Conservation (phyloP, 2,329 filamentous ascomycete species). For the Biscogniauxia mediterranea region DNA sequence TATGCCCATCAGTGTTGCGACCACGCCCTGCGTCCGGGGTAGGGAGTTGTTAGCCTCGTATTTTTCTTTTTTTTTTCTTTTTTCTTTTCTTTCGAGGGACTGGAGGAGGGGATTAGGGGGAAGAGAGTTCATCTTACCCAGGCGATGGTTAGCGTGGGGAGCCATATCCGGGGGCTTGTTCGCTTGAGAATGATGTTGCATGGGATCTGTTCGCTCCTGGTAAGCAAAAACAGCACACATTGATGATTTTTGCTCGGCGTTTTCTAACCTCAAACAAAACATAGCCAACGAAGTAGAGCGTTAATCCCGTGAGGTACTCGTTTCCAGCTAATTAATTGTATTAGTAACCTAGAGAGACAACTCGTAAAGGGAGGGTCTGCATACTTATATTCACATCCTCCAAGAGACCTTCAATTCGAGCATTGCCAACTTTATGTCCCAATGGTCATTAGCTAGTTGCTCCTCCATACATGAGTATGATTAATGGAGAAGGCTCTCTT, state of each 20-base stretch:
- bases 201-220: conserved; percentile 42
- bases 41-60: neutral
- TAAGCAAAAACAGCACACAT: conserved; percentile 11
- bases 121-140: conserved; percentile 35
- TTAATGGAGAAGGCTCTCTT: conserved; percentile 23
- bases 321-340: conserved; percentile 45
- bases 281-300: conserved; percentile 64
- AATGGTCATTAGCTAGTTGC: neutral
- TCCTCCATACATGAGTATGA: conserved; percentile 31
- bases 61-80: too few relatives aligned
- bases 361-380: conserved; percentile 10
- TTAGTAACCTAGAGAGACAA: too few relatives aligned
- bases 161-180: conserved; percentile 56
- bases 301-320: conserved; percentile 64
- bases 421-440: conserved; percentile 51
- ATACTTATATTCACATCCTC: conserved; percentile 53
- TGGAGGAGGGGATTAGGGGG: neutral
- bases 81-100: neutral
- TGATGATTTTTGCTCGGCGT: neutral
- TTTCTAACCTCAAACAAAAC: conserved; percentile 51
- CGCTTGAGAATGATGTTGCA: conserved; percentile 62
- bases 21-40: conserved; percentile 38
- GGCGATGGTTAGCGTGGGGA: conserved; percentile 54
- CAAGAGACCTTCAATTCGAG: conserved; percentile 54
- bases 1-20: conserved; percentile 51